Evolutionary conservation across 495 filamentous ascomycete species (phyloP).

Genomic region (Penicillium psychrofluorescens): DNA sequence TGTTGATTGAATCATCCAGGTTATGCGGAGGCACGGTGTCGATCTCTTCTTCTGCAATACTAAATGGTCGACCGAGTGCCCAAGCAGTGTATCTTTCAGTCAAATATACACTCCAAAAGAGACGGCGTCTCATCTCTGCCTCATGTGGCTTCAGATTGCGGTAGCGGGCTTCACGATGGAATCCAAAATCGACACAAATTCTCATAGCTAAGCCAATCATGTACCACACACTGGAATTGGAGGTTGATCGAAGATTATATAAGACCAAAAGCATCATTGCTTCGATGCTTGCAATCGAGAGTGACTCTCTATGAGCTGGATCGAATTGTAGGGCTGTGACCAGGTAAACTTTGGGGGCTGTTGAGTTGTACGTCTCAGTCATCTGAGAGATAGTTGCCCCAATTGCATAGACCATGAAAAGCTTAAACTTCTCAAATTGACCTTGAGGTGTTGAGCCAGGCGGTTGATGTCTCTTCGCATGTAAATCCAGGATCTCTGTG

Average conservation of each 20-base stretch:
- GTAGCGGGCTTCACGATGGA: conserved; percentile 24
- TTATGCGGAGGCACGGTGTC: conserved; percentile 26
- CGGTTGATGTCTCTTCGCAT: conserved; percentile 18
- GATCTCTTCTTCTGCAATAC: conserved; percentile 34
- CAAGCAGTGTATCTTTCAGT: conserved; percentile 30
- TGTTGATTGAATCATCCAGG: conserved; percentile 18
- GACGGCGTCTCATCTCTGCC: conserved; percentile 21
- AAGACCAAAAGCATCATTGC: conserved; percentile 33
- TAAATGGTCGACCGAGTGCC: conserved; percentile 31
- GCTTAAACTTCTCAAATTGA: conserved; percentile 30
- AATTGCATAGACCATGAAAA: conserved; percentile 40
- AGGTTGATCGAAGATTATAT: conserved; percentile 28
- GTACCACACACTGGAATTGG: conserved; percentile 36
- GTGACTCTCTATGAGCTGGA: conserved; percentile 21
- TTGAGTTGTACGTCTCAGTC: conserved; percentile 25
- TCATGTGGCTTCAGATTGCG: conserved; percentile 17
- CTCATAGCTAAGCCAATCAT: conserved; percentile 38
- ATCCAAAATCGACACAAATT: conserved; percentile 33
- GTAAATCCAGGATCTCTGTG: conserved; percentile 24
- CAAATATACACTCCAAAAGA: conserved; percentile 40
- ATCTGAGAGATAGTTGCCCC: conserved; percentile 28
- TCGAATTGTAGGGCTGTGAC: conserved; percentile 26
- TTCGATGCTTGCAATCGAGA: conserved; percentile 30
- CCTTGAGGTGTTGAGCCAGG: conserved; percentile 12
- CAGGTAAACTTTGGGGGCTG: conserved; percentile 7